A percentile compares a stretch with the other conserved stretches of the same genome.
Evolutionary conservation across 106 monocot species (phyloP).

Genomic region (Gastrodia elata): DNA sequence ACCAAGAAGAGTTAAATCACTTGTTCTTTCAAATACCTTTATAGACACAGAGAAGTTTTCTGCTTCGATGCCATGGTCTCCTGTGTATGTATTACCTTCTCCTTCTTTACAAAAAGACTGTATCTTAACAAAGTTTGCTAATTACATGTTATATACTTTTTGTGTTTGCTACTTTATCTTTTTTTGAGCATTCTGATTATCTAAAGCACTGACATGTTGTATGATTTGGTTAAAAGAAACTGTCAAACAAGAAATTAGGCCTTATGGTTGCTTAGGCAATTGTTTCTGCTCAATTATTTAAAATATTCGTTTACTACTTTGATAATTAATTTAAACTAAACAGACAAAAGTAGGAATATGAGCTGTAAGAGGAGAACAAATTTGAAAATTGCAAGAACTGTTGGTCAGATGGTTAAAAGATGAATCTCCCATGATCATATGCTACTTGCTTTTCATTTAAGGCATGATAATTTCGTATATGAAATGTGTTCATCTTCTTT

Average conservation of each 20-base stretch:
- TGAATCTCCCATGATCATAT: too few species aligned
- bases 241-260: not conserved
- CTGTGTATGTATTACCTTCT: slow-evolving; percentile 46
- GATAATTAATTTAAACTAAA: not conserved
- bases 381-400: not conserved
- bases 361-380: not conserved
- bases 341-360: not conserved
- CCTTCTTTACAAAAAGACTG: not conserved
- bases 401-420: too few species aligned
- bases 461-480: too few species aligned
- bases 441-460: too few species aligned
- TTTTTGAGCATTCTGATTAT: not conserved
- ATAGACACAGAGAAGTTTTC: slow-evolving; percentile 83
- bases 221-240: not conserved
- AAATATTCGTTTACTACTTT: not conserved
- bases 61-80: slow-evolving; percentile 89
- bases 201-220: not conserved
- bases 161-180: not conserved
- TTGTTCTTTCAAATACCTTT: slow-evolving; percentile 93
- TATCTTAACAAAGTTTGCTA: not conserved
- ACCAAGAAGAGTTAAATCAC: slow-evolving; percentile 87
- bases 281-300: not conserved
- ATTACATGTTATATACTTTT: not conserved
- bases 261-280: not conserved
- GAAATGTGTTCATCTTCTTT: too few species aligned